phyloP scores from a whole-genome alignment of 2,329 filamentous ascomycete genomes.

The Scedosporium aurantiacum region DNA sequence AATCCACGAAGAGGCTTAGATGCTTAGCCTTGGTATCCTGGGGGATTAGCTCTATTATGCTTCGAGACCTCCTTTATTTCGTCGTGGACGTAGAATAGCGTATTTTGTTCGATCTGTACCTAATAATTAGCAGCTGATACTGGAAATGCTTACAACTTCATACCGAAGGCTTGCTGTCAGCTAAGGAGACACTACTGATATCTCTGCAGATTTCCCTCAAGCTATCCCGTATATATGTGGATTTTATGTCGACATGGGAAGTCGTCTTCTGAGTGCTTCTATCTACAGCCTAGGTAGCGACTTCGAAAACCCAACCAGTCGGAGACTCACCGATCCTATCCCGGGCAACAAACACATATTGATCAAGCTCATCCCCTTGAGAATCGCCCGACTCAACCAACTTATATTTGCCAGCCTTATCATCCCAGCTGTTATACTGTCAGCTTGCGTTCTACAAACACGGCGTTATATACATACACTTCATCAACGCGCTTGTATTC shows the following conservation, averaged over 20 bases:
- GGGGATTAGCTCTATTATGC: not conserved
- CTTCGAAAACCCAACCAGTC: not conserved
- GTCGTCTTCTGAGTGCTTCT: not conserved
- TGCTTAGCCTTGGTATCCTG: not conserved
- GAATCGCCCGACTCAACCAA: not conserved
- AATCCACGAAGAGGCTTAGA: not conserved
- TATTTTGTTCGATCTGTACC: not conserved
- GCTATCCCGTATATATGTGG: not conserved
- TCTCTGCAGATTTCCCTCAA: not conserved
- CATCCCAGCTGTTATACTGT: not conserved
- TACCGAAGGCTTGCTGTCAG: not conserved
- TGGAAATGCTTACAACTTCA: not conserved
- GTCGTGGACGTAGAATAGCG: not conserved
- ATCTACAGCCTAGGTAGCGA: not conserved
- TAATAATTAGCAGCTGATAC: not conserved
- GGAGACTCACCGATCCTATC: not conserved
- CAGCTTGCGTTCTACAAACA: not conserved
- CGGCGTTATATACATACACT: not conserved
- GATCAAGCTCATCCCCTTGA: not conserved
- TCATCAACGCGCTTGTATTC: too few relatives aligned
- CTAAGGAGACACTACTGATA: not conserved
- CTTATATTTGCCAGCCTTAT: conserved; percentile 1
- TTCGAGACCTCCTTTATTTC: too few relatives aligned
- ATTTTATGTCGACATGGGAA: not conserved
- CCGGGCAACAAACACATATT: not conserved